A percentile compares a stretch with the other conserved stretches of the same genome.
Evolutionary conservation across 2,329 filamentous ascomycete genomes (phyloP).

Genomic region (Talaromyces sp.): DNA sequence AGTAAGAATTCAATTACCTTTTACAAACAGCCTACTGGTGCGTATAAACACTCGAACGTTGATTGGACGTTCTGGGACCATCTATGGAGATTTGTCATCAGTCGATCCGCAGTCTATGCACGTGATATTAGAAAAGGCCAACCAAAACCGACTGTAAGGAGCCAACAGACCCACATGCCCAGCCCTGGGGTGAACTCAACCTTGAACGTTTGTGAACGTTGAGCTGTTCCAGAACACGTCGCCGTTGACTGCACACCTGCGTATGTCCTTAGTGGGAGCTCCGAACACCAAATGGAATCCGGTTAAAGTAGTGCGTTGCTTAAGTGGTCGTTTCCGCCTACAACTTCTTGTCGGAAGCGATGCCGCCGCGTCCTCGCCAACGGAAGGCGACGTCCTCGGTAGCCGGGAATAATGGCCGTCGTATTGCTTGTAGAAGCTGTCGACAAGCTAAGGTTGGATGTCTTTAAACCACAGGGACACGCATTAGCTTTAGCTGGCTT

Average conservation of each 20-base stretch:
- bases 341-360: neutral
- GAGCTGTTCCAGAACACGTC: neutral
- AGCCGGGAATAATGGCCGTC: neutral
- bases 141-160: neutral
- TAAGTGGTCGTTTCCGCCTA: neutral
- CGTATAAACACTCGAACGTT: too few relatives aligned
- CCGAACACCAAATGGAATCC: neutral
- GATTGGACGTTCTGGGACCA: too few relatives aligned
- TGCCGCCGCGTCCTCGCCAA: neutral
- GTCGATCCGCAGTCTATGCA: neutral
- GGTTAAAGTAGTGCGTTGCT: neutral
- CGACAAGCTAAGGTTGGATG: slow-evolving; percentile 7
- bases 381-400: neutral
- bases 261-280: neutral
- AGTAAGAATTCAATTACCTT: too few relatives aligned
- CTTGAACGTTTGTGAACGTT: neutral
- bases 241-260: neutral
- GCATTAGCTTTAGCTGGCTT: neutral
- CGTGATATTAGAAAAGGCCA: neutral
- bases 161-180: neutral
- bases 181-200: neutral
- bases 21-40: too few relatives aligned
- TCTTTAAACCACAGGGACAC: neutral
- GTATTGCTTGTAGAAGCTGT: slow-evolving; percentile 7
- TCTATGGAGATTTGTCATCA: neutral